phyloP scores from a whole-genome alignment of 495 filamentous ascomycete genomes.

The Aspergillus steynii region DNA sequence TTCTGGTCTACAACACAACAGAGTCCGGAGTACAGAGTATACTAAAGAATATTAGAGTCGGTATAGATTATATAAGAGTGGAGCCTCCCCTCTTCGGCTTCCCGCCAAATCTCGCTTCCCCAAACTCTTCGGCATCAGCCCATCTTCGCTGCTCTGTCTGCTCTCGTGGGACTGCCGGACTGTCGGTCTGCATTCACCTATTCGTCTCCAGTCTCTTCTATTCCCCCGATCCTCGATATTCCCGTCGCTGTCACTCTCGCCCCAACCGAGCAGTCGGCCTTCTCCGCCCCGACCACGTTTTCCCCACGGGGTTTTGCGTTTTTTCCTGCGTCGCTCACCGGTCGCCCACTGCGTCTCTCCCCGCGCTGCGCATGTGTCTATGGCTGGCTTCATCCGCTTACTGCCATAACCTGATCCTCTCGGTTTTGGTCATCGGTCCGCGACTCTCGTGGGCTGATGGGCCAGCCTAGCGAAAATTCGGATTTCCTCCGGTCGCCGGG shows the following conservation, averaged over 20 bases:
- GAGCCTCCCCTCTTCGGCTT: neutral
- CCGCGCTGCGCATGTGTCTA: neutral
- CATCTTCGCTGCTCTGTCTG: neutral
- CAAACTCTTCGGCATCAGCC: neutral
- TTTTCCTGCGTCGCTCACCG: neutral
- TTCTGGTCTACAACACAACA: too few species aligned
- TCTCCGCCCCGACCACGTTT: conserved; percentile 7
- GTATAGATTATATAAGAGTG: too few species aligned
- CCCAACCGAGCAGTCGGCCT: neutral
- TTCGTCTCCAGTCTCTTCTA: neutral
- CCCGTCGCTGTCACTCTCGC: neutral
- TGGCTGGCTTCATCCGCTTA: neutral
- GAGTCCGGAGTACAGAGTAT: too few species aligned
- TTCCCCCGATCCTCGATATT: neutral
- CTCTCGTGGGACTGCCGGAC: neutral
- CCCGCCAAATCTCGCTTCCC: neutral
- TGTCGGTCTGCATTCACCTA: neutral
- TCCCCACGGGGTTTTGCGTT: conserved; percentile 10
- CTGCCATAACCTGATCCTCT: neutral
- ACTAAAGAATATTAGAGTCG: too few species aligned
- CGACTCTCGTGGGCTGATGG: conserved; percentile 2
- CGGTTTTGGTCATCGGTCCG: conserved; percentile 4
- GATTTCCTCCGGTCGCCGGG: conserved; percentile 4
- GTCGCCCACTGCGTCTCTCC: neutral
- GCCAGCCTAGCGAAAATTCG: conserved; percentile 3